A percentile compares a stretch with the other conserved stretches of the same genome.
These are phyloP conservation scores for Wickerhamomyces bovis DNA, from an alignment of 805 yeast species.

Conservation along the genomic window DNA sequence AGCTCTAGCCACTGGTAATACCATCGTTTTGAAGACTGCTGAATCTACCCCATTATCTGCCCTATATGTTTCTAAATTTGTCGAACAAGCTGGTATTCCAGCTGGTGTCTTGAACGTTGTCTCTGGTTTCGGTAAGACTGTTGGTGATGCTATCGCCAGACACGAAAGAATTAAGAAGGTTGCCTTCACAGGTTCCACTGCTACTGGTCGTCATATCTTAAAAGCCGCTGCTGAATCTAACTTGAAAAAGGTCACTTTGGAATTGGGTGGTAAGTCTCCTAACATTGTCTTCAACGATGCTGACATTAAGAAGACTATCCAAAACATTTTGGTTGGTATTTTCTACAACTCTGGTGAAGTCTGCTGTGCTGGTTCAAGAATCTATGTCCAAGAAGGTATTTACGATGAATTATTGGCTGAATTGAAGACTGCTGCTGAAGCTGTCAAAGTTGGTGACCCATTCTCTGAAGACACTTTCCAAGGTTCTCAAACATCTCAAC, in stretches of 20 bases:
- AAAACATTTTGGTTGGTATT: constrained; percentile 10
- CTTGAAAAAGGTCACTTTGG: constrained; percentile 11
- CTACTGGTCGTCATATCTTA: constrained; percentile 11
- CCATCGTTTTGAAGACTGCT: constrained; percentile 9
- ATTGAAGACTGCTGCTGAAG: constrained; percentile 10
- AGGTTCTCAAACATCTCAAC: constrained; percentile 11
- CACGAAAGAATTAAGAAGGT: constrained; percentile 10
- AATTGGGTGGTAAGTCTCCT: constrained; percentile 13
- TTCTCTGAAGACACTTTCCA: constrained; percentile 11
- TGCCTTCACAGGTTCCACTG: constrained; percentile 13
- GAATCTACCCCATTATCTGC: constrained; percentile 13
- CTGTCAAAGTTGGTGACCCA: constrained; percentile 11
- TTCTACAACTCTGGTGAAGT: constrained; percentile 13
- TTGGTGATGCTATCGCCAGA: constrained; percentile 13
- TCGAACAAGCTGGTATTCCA: constrained; percentile 12
- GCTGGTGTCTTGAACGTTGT: constrained; percentile 10
- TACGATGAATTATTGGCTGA: constrained; percentile 5
- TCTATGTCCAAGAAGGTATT: constrained; percentile 10
- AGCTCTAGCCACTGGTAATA: constrained; percentile 12
- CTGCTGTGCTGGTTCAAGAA: constrained; percentile 12
- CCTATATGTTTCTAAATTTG: constrained; percentile 7
- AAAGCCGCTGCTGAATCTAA: constrained; percentile 13
- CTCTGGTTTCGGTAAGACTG: constrained; percentile 13
- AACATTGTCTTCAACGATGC: constrained; percentile 12
- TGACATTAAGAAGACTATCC: constrained; percentile 9